Base-by-base conservation (phyloP, 164 flowering plant species). In the Magnolia changhungtana region DNA sequence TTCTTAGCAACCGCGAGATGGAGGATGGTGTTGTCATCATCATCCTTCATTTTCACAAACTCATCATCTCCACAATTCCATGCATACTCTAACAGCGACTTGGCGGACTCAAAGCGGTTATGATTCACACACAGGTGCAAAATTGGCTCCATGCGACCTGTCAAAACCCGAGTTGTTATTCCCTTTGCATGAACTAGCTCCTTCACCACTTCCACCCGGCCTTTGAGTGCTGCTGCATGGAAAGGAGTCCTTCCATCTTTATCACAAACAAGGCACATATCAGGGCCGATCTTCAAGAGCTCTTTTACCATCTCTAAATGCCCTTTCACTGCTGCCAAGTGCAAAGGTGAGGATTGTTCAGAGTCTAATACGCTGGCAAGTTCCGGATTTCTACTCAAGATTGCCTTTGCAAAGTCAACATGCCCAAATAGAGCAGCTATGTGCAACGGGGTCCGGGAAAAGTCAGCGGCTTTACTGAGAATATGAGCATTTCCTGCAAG, bases 281-380 rank as follows among this genome's bases (percentile, higher is more conserved):
- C 89, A 1, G 83, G 31, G 55, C 87, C 86, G 5, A 84, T 8
- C 76, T 71, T 77, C 4, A 86, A 67, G 8, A 90, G 81, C 76
- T 85, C 87, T 45, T 84, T 81, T 58, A 85, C 82, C 63, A 83
- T 84, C 14, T 85, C 86, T 21, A 87, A 24, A 69, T 88, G 87
- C 18, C 91, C 91, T 77, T 83, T 88, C 77, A 79, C 77, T 74
- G 86, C 84, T 18, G 89, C 84, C 4, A 80, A 27, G 78, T 90
- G 93, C 23, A 90, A 79, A 1, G 91, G 90, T 1, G 85, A 74
- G 49, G 78, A 78, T 7, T 89, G 89, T 18, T 84, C 49, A 0
- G 29, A 8, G 73, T 84, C 85, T 63, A 61, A 80, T 49, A 76
- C 83, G 78, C 72, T 63, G 4, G 87, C 85, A 45, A 89, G 85